Base-by-base conservation (phyloP, 2,329 filamentous ascomycete species). In the Byssochlamys sp. region DNA sequence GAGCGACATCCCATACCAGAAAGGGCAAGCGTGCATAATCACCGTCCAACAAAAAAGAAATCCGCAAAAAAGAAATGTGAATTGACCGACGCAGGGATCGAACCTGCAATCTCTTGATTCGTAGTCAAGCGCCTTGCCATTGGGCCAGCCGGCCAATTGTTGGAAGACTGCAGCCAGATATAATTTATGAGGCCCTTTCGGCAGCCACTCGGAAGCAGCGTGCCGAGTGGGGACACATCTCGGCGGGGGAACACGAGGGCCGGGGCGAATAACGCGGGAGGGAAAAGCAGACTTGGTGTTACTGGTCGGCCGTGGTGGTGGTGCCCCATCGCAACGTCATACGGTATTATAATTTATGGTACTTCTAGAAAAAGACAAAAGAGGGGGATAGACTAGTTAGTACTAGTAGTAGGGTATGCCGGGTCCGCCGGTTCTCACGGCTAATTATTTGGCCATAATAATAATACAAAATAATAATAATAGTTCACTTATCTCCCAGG, bases 71-170 rank as follows among this genome's bases (percentile, higher is more conserved):
- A 51, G 49, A n/a, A 26, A 51, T 4, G 14, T 39, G 12, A 7
- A 7, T 33, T 71, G 69, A 71, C 68, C 69, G 67, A 71, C 69
- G 69, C 68, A 71, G 69, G 69, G 64, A 53, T 77, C 74, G 74
- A 77, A 77, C 75, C 75, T 75, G 71, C 73, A 77, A 77, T 77
- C 75, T 77, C 73, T 76, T 77, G 75, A 77, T 77, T 75, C 75
- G 75, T 77, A 78, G 75, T 78, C 75, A 77, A 76, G 73, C 76
- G 75, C 76, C 74, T 77, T 78, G 71, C 75, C 75, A 77, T 77
- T 77, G 73, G 73, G 74, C 74, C 73, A 75, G 67, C 65, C 52
- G 52, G 52, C 52, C 52, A 28, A n/a, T 26, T 51, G 35, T 51
- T 28, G 49, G 26, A 26, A 12, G 14, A 19, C 2, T 7, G 2